Evolutionary conservation across 2,329 filamentous ascomycete genomes (phyloP).

Genomic region (Phoma herbarum): DNA sequence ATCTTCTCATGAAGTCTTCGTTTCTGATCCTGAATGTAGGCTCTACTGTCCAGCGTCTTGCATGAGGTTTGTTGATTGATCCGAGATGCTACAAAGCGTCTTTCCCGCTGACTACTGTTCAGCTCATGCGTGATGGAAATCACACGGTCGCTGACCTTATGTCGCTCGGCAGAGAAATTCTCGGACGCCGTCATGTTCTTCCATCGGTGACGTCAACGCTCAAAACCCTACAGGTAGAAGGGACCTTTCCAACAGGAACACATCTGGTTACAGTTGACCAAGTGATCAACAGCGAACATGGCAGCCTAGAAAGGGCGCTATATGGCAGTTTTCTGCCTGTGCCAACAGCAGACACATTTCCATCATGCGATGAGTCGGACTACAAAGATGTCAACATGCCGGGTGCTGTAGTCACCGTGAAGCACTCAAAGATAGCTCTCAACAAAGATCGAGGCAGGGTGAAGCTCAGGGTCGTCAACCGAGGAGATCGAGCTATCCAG

Average conservation of each 20-base stretch:
- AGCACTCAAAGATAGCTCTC: slow-evolving; percentile 71
- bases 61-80: too few relatives aligned
- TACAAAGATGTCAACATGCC: slow-evolving; percentile 76
- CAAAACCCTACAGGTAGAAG: slow-evolving; percentile 88
- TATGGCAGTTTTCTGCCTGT: slow-evolving; percentile 92
- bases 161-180: slow-evolving; percentile 87
- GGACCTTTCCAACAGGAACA: slow-evolving; percentile 88
- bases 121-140: slow-evolving; percentile 94
- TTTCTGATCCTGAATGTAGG: too few relatives aligned
- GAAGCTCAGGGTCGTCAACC: slow-evolving; percentile 79
- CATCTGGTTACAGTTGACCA: slow-evolving; percentile 95
- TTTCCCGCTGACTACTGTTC: slow-evolving; percentile 25
- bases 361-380: slow-evolving; percentile 67
- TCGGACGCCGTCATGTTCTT: slow-evolving; percentile 89
- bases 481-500: slow-evolving; percentile 89
- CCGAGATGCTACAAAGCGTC: too few relatives aligned
- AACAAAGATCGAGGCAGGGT: slow-evolving; percentile 79
- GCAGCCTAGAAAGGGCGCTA: slow-evolving; percentile 83
- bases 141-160: slow-evolving; percentile 94
- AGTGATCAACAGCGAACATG: slow-evolving; percentile 85
- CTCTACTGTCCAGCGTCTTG: slow-evolving; percentile 84
- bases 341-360: slow-evolving; percentile 73
- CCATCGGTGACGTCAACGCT: slow-evolving; percentile 83
- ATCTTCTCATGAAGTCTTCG: background rate
- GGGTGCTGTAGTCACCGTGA: slow-evolving; percentile 78